Evolutionary conservation across 495 filamentous ascomycete genomes (phyloP).

Genomic region (Podospora didyma): DNA sequence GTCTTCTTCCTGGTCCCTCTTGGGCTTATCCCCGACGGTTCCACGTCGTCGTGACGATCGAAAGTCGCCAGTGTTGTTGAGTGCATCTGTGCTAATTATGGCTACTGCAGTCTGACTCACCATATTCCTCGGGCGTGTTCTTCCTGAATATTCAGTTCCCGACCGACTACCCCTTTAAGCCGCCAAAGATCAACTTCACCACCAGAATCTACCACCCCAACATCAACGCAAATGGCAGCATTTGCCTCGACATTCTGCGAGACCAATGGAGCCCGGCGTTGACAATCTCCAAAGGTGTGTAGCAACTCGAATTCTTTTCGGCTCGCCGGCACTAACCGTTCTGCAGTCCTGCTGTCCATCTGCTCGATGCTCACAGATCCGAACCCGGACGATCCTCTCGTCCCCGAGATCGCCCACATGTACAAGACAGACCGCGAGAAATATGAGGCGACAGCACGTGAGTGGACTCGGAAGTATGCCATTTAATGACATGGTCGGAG

Average conservation of each 20-base stretch:
- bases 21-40: not conserved
- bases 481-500: conserved; percentile 47
- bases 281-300: conserved; percentile 94
- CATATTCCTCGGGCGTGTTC: conserved; percentile 96
- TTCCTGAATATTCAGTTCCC: conserved; percentile 98
- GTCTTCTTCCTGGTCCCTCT: not conserved
- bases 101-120: conserved; percentile 76
- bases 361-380: conserved; percentile 99
- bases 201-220: conserved; percentile 99
- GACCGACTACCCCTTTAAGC: conserved; percentile 99
- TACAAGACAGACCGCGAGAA: conserved; percentile 97
- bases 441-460: conserved; percentile 94
- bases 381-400: conserved; percentile 96
- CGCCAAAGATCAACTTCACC: conserved; percentile 99
- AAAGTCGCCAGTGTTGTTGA: too few relatives aligned
- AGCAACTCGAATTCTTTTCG: not conserved
- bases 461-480: conserved; percentile 99
- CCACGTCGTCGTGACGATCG: too few relatives aligned
- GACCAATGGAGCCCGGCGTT: conserved; percentile 99
- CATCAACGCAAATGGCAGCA: conserved; percentile 99
- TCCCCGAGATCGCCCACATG: conserved; percentile 97
- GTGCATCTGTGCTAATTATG: conserved; percentile 10
- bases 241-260: conserved; percentile 95
- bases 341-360: conserved; percentile 87
- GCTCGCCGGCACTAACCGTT: not conserved